Conservation (phyloP, 2,329 filamentous ascomycete species). For the Colletotrichum shisoi region DNA sequence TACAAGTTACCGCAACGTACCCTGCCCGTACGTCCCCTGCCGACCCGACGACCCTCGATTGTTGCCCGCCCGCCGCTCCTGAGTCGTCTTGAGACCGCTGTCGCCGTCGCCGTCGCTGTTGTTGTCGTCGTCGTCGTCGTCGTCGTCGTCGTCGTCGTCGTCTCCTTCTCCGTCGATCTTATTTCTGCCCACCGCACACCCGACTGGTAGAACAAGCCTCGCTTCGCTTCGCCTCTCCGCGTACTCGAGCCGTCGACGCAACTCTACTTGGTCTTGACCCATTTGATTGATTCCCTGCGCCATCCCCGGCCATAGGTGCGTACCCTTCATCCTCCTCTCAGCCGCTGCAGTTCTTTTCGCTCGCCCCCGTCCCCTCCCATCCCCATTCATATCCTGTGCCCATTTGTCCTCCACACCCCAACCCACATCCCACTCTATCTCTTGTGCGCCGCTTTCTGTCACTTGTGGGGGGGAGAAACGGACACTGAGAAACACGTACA, state of each 20-base stretch:
- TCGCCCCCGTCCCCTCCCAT: conserved; percentile 13
- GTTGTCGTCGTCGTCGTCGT: conserved; percentile 4
- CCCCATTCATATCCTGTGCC: conserved; percentile 34
- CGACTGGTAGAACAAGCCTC: conserved; percentile 9
- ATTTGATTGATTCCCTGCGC: conserved; percentile 23
- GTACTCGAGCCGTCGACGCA: neutral
- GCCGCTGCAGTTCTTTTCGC: conserved; percentile 27
- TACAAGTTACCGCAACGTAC: conserved; percentile 7
- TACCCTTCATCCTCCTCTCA: conserved; percentile 7
- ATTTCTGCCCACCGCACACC: conserved; percentile 5
- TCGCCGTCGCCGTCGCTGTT: conserved; percentile 11
- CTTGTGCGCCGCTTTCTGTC: conserved; percentile 34
- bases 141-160: neutral
- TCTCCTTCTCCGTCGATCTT: conserved; percentile 5
- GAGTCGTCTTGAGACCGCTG: conserved; percentile 24
- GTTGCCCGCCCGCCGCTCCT: conserved; percentile 6
- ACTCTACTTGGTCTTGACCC: conserved; percentile 23
- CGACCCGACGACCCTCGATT: conserved; percentile 8
- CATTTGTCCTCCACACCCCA: conserved; percentile 37
- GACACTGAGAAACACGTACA: conserved; percentile 22
- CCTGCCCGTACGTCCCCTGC: conserved; percentile 15
- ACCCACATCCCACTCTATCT: conserved; percentile 38
- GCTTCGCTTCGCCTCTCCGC: conserved; percentile 7
- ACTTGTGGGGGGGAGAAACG: conserved; percentile 30
- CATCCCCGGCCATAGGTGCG: conserved; percentile 28